Evolutionary conservation across 2,329 filamentous ascomycete genomes (phyloP).

Genomic region (Talaromyces atroroseus): DNA sequence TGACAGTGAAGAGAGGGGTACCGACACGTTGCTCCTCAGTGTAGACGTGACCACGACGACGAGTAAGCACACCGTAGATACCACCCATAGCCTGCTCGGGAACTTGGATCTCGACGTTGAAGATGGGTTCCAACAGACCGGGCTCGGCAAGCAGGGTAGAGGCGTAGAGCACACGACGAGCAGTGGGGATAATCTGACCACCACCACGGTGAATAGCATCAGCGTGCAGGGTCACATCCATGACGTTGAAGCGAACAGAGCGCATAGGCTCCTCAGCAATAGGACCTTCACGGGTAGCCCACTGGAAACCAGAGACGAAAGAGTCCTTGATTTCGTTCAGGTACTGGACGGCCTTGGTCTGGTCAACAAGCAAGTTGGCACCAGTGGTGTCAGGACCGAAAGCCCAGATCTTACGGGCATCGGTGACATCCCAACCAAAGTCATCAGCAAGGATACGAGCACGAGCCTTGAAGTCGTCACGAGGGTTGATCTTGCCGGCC

Average conservation of each 20-base stretch:
- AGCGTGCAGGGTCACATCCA: conserved; percentile 98
- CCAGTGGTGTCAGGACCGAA: conserved; percentile 97
- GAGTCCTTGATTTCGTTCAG: conserved; percentile 99
- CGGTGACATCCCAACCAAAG: conserved; percentile 98
- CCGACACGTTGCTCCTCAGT: conserved; percentile 95
- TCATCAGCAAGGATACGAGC: conserved; percentile 95
- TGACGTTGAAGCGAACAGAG: conserved; percentile 94
- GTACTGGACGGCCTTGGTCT: conserved; percentile 99
- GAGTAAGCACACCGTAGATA: conserved; percentile 98
- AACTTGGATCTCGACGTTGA: conserved; percentile 98
- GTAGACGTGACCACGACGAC: conserved; percentile 98
- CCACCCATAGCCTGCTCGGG: conserved; percentile 98
- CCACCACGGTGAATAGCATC: conserved; percentile 99
- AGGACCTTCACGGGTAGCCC: conserved; percentile 96
- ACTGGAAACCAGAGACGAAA: conserved; percentile 99
- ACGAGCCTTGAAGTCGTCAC: conserved; percentile 98
- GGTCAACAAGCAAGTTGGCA: conserved; percentile 97
- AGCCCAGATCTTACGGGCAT: conserved; percentile 99
- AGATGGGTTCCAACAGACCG: conserved; percentile 91
- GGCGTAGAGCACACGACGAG: conserved; percentile 96
- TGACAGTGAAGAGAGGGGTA: conserved; percentile 99
- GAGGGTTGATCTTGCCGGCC: conserved; percentile 80
- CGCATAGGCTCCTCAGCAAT: conserved; percentile 98
- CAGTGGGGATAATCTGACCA: conserved; percentile 97
- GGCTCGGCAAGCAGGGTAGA: conserved; percentile 85